Evolutionary conservation across 371 early-diverging fungal genomes (phyloP), one percentile per base, ranked within the genome.

Genomic region (Mortierella sp.): DNA sequence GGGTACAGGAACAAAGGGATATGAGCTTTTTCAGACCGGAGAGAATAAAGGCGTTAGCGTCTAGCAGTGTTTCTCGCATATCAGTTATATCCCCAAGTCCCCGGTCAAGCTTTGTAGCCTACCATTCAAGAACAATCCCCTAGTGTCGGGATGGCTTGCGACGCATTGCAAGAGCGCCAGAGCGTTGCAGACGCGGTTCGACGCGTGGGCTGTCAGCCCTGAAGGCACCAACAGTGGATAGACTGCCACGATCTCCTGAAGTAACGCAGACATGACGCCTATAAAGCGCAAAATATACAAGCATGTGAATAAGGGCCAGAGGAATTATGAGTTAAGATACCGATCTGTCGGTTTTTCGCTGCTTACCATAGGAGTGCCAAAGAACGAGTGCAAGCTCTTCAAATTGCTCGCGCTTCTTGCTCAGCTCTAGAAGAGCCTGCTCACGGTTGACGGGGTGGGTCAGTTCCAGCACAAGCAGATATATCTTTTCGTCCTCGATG

Each of bases 1-100:
- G 99, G 99, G 70, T 98, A 99, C 48, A 99, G 86, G 72, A 97
- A 97, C 56, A 97, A 88, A 2, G 99, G 99, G 62, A 99, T 92
- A 78, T 98, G 96, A 9, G 98, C 96, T 89, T 79, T 23, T 44
- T 12, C 41, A 19, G 4, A 30, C 4, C 7, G 56, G 85, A 49
- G 55, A 19, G 24, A 39, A 17, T 19, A 62, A 15, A 27, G 43
- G 15, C n/a, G n/a, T 42, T n/a, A 30, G n/a, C 24, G 9, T 23
- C 24, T n/a, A n/a, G n/a, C n/a, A n/a, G n/a, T n/a, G n/a, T n/a
- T n/a, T n/a, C n/a, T n/a, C n/a, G n/a, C n/a, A n/a, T n/a, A n/a
- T n/a, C n/a, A n/a, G n/a, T n/a, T n/a, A n/a, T n/a, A n/a, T n/a
- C n/a, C n/a, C 3, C 0, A 23, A 19, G 1, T 23, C 3, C 24